These are phyloP conservation scores for Elaeis oleifera DNA, from an alignment of 202 grass and related monocot species.

Conservation along the genomic window DNA sequence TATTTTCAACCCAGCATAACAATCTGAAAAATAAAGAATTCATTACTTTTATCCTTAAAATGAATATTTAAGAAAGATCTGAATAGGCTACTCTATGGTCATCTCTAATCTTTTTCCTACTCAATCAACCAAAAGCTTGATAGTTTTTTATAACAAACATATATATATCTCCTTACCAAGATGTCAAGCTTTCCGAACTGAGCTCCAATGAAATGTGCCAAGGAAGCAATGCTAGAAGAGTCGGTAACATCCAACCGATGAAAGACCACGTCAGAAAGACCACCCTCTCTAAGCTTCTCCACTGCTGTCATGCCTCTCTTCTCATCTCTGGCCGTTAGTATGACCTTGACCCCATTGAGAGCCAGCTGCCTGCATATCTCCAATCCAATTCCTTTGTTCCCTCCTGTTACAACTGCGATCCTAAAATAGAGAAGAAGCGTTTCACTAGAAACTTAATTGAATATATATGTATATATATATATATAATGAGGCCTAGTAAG, in stretches of 20 bases:
- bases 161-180: slow-evolving; percentile 15
- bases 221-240: slow-evolving; percentile 18
- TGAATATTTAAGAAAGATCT: too few species aligned
- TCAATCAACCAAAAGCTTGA: too few species aligned
- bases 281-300: slow-evolving; percentile 4
- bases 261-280: slow-evolving; percentile 15
- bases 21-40: too few species aligned
- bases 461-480: too few species aligned
- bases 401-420: slow-evolving; percentile 40
- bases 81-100: too few species aligned
- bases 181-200: slow-evolving; percentile 42
- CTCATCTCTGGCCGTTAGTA: slow-evolving; percentile 43
- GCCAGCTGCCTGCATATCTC: slow-evolving; percentile 35
- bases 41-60: too few species aligned
- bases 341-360: slow-evolving; percentile 5
- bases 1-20: too few species aligned
- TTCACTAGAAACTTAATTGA: too few species aligned
- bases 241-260: slow-evolving; percentile 43
- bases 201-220: slow-evolving; percentile 26
- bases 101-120: too few species aligned
- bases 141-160: too few species aligned
- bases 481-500: too few species aligned
- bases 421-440: slow-evolving; percentile 1
- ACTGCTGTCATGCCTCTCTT: slow-evolving; percentile 22
- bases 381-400: slow-evolving; percentile 46